Evolutionary conservation across 2,329 filamentous ascomycete species (phyloP), one percentile per base, ranked within the genome.

Genomic region (Macrophomina phaseolina): DNA sequence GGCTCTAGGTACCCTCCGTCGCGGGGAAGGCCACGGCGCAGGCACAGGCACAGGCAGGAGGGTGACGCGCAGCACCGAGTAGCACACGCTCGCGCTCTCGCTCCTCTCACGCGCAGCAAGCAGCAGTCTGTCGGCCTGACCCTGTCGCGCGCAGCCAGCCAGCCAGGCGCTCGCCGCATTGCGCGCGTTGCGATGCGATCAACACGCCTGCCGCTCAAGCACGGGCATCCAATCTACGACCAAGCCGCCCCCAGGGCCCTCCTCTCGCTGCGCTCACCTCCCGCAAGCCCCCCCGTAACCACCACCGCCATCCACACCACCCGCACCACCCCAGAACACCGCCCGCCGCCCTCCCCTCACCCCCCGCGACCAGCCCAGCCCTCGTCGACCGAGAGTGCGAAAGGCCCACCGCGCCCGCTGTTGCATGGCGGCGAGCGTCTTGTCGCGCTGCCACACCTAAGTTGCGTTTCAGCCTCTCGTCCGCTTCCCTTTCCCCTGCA

Each of bases 401-500:
- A 34, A 40, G 32, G 32, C 60, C 48, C 23, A 36, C 42, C 45
- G 45, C 48, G 32, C 60, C 38, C 46, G 52, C 53, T 66, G 64
- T 55, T 66, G 64, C 64, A 66, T 66, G 64, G 64, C 64, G 64
- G 64, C 64, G 64, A 48, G 38, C 53, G 64, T 58, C 64, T 60
- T 53, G 52, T 66, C 64, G 52, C 64, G 42, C 64, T 65, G 38
- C 42, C 63, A 49, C 55, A n/a, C 45, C 60, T 36, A 51, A 49
- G 60, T 63, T 63, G 60, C 64, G 64, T 66, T 66, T 66, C 64
- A 66, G 64, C 64, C 63, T 66, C 64, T 60, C 45, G 51, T 66
- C 64, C 64, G 64, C 53, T 60, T 66, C 53, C 64, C 53, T 60
- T 66, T 51, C 64, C 64, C 63, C 63, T 65, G 63, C 63, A 65